Evolutionary conservation across 2,329 filamentous ascomycete genomes (phyloP).

Genomic region (Penicillium sp.): DNA sequence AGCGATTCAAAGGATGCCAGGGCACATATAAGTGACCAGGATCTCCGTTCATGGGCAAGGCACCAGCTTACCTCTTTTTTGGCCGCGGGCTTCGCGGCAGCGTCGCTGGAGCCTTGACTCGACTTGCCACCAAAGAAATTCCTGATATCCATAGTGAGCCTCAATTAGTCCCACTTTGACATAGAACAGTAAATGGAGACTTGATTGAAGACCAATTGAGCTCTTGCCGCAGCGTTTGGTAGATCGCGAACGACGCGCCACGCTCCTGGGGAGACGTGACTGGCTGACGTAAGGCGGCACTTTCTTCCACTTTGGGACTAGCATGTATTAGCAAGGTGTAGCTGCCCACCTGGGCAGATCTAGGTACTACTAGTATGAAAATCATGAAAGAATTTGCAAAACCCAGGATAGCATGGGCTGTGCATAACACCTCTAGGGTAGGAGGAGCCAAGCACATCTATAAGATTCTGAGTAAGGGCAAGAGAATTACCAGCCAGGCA

Average conservation of each 20-base stretch:
- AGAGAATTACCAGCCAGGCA: not conserved
- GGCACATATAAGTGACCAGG: not conserved
- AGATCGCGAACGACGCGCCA: slow-evolving; percentile 14
- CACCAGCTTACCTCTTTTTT: slow-evolving; percentile 43
- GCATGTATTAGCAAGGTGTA: not conserved
- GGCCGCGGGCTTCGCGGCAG: slow-evolving; percentile 31
- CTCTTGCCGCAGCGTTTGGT: not conserved
- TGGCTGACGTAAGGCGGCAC: slow-evolving; percentile 4
- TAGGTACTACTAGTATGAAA: not conserved
- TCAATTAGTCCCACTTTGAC: not conserved
- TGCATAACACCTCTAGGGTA: not conserved
- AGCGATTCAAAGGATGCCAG: not conserved
- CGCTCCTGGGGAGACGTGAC: slow-evolving; percentile 27
- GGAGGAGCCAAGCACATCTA: not conserved
- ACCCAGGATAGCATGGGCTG: not conserved
- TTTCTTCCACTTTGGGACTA: slow-evolving; percentile 20
- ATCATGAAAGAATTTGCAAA: not conserved
- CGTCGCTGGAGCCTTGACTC: slow-evolving; percentile 53
- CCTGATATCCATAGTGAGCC: slow-evolving; percentile 74
- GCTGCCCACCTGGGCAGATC: not conserved
- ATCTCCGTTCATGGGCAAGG: slow-evolving; percentile 1
- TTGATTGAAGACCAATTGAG: not conserved
- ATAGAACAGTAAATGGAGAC: not conserved
- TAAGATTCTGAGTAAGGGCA: not conserved
- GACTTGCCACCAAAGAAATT: slow-evolving; percentile 84